Evolutionary conservation across 352 stramenopile genomes (phyloP).

Genomic region (Phytophthora rubi): DNA sequence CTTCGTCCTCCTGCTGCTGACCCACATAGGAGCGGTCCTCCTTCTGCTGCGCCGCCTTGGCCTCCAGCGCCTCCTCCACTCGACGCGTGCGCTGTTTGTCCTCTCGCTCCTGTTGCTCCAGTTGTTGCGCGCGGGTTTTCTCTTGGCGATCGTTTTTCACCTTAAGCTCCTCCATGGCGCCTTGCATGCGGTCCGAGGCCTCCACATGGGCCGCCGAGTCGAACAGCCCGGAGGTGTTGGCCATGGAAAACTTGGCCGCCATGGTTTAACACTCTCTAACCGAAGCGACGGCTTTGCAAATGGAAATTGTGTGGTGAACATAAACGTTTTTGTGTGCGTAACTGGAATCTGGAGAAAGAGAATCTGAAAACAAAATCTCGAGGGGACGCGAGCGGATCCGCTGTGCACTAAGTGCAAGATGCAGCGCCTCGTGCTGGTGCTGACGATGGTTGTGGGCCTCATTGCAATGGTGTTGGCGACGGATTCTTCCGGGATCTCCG

Average conservation of each 20-base stretch:
- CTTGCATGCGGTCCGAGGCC: constrained; percentile 76
- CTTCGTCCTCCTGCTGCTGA: constrained; percentile 18
- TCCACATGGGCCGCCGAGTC: constrained; percentile 72
- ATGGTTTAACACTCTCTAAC: constrained; percentile 36
- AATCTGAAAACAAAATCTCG: neutral
- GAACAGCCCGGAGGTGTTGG: constrained; percentile 75
- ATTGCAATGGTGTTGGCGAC: constrained; percentile 8
- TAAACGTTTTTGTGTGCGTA: neutral
- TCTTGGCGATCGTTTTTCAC: constrained; percentile 61
- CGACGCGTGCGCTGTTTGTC: constrained; percentile 30
- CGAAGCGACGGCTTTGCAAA: neutral
- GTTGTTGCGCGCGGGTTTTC: constrained; percentile 31
- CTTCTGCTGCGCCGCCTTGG: constrained; percentile 36
- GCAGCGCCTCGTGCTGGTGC: constrained; percentile 10
- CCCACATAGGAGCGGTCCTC: constrained; percentile 36
- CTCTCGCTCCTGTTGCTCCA: constrained; percentile 33
- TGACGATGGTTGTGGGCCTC: constrained; percentile 6
- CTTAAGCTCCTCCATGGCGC: constrained; percentile 76
- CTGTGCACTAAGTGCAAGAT: constrained; percentile 8
- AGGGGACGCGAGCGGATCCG: constrained; percentile 6
- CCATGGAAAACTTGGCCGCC: constrained; percentile 86
- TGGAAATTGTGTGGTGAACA: neutral
- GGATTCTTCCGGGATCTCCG: constrained; percentile 8
- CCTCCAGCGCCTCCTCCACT: constrained; percentile 35
- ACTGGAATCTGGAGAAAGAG: neutral